Evolutionary conservation across 768 basidiomycete genomes (phyloP).

Genomic region (Lentinula detonsa): DNA sequence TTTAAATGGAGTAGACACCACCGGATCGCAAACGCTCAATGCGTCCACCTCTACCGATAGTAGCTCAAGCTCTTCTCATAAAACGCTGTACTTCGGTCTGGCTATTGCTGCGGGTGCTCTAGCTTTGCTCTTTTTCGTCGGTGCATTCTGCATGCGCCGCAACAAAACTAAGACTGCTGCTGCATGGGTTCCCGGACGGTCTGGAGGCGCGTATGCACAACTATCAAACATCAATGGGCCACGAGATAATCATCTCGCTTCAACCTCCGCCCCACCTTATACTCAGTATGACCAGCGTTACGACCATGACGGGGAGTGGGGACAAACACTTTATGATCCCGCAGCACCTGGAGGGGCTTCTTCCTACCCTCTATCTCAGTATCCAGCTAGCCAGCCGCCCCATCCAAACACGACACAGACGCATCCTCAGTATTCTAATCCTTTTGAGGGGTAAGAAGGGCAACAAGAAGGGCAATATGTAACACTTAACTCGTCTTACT

Average conservation of each 20-base stretch:
- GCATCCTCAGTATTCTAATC: not conserved
- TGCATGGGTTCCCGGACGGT: not conserved
- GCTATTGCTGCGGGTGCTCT: slow-evolving; percentile 4
- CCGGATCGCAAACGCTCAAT: slow-evolving; percentile 11
- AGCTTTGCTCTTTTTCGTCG: not conserved
- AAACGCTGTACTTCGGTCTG: not conserved
- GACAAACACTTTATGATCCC: slow-evolving; percentile 3
- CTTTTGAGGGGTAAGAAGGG: not conserved
- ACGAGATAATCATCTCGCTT: not conserved
- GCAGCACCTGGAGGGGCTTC: not conserved
- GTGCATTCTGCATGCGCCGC: slow-evolving; percentile 2
- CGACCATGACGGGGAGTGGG: slow-evolving; percentile 6
- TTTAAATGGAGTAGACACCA: slow-evolving; percentile 25
- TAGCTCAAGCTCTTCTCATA: not conserved
- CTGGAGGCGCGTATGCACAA: slow-evolving; percentile 3
- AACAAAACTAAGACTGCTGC: not conserved
- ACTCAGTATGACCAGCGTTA: slow-evolving; percentile 5
- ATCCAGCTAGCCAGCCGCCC: not conserved
- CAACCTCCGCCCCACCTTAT: not conserved
- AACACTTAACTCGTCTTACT: not conserved
- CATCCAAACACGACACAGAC: not conserved
- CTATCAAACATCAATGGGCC: not conserved
- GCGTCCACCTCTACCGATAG: not conserved
- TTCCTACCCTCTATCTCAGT: not conserved
- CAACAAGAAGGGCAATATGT: not conserved